Percentiles rank a stretch among this genome's conserved stretches.
Evolutionary conservation across 2,329 filamentous ascomycete genomes (phyloP).

Genomic region (Lecanosticta acicola): DNA sequence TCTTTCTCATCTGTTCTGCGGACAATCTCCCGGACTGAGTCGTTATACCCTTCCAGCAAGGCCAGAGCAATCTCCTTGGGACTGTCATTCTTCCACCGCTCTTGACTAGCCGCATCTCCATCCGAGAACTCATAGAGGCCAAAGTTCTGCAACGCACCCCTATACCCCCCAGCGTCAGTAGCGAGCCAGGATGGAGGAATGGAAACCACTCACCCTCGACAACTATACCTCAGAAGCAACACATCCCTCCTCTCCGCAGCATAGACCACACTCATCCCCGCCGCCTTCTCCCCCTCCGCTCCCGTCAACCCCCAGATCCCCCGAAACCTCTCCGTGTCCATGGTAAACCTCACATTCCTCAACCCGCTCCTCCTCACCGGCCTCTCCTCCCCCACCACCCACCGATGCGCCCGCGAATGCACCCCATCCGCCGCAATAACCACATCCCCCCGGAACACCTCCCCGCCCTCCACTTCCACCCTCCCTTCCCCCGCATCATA

Average conservation of each 20-base stretch:
- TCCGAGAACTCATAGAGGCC: slow-evolving; percentile 1
- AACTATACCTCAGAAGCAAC: slow-evolving; percentile 3
- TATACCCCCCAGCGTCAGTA: neutral
- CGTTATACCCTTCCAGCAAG: slow-evolving; percentile 4
- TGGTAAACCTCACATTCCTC: slow-evolving; percentile 6
- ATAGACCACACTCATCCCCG: neutral
- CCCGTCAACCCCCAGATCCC: neutral
- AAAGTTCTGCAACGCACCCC: slow-evolving; percentile 9
- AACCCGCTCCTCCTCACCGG: slow-evolving; percentile 1
- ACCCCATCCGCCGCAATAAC: slow-evolving; percentile 6
- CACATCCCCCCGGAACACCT: neutral
- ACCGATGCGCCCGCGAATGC: slow-evolving; percentile 2
- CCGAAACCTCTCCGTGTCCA: slow-evolving; percentile 5
- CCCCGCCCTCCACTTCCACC: slow-evolving; percentile 1
- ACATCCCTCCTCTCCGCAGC: neutral
- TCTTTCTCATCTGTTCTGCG: neutral
- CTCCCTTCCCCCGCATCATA: neutral
- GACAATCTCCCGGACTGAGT: slow-evolving; percentile 3
- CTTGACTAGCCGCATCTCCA: neutral
- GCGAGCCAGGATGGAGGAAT: neutral
- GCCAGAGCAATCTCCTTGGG: slow-evolving; percentile 1
- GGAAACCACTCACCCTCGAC: slow-evolving; percentile 2
- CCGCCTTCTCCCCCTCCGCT: neutral
- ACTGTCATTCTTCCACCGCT: slow-evolving; percentile 2
- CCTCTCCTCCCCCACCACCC: slow-evolving; percentile 4